Evolutionary conservation across 768 basidiomycete genomes (phyloP).

Genomic region (Leucosporidium creatinivorum): DNA sequence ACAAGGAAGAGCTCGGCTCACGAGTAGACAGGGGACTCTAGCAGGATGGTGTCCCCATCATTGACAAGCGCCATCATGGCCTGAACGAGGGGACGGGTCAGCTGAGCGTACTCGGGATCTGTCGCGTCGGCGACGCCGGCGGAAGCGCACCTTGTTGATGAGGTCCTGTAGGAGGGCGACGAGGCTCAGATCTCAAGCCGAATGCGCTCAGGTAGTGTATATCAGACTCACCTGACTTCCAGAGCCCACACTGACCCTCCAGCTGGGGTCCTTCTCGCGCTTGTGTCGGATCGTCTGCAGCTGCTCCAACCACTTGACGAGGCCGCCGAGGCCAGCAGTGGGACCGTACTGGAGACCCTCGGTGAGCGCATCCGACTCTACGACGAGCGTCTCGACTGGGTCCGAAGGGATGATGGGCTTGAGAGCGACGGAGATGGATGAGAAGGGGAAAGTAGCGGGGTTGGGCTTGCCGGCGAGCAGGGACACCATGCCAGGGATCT

Average conservation of each 20-base stretch:
- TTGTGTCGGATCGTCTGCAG: constrained; percentile 67
- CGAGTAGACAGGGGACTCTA: constrained; percentile 71
- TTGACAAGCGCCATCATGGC: constrained; percentile 64
- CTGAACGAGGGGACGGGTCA: constrained; percentile 43
- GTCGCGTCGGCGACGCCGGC: background rate
- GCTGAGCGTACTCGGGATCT: background rate
- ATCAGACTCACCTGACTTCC: constrained; percentile 65
- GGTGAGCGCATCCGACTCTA: constrained; percentile 50
- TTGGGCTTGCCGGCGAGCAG: constrained; percentile 79
- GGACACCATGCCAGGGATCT: constrained; percentile 68
- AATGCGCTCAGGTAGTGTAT: background rate
- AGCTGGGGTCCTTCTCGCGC: constrained; percentile 50
- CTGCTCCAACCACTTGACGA: constrained; percentile 59
- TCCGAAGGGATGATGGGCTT: constrained; percentile 37
- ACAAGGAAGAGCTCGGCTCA: constrained; percentile 4
- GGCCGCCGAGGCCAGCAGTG: constrained; percentile 59
- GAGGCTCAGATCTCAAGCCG: background rate
- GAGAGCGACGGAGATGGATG: constrained; percentile 55
- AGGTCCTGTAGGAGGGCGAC: constrained; percentile 41
- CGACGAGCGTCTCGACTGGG: constrained; percentile 17
- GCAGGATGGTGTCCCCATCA: constrained; percentile 68
- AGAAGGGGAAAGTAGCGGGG: constrained; percentile 81
- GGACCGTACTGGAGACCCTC: constrained; percentile 69
- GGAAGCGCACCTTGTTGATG: constrained; percentile 62
- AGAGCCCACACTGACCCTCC: constrained; percentile 67